A percentile compares a stretch with the other conserved stretches of the same genome.
Evolutionary conservation across 78 protist genomes (phyloP).

Genomic region (Bodo saltans): DNA sequence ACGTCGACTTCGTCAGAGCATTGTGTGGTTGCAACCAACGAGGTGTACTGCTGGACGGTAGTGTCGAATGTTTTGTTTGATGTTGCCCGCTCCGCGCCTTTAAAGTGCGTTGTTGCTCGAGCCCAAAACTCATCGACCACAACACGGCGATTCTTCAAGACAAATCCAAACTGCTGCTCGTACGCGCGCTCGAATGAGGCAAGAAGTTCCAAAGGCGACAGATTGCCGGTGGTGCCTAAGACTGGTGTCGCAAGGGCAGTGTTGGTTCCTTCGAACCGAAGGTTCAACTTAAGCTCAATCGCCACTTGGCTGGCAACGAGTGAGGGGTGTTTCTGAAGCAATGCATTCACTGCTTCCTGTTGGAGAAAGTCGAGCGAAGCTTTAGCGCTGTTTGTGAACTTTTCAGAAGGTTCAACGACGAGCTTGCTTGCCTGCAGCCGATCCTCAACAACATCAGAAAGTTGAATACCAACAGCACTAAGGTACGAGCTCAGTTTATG

Average conservation of each 20-base stretch:
- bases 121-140: too few relatives aligned
- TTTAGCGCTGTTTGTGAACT: neutral
- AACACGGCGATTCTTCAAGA: conserved; percentile 49
- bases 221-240: conserved; percentile 41
- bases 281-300: conserved; percentile 42
- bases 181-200: conserved; percentile 37
- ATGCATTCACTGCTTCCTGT: neutral
- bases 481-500: conserved; percentile 76
- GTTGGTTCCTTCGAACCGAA: conserved; percentile 77
- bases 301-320: neutral
- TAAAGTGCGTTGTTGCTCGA: too few relatives aligned
- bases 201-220: conserved; percentile 20
- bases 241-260: conserved; percentile 58
- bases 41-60: too few relatives aligned
- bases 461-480: conserved; percentile 78
- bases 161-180: conserved; percentile 67
- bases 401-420: neutral
- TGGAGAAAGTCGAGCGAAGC: neutral
- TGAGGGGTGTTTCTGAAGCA: too few relatives aligned
- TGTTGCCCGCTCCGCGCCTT: too few relatives aligned
- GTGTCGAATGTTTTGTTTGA: too few relatives aligned
- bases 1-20: too few relatives aligned
- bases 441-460: conserved; percentile 68
- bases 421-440: conserved; percentile 37
- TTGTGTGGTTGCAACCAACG: too few relatives aligned